A percentile compares a stretch with the other conserved stretches of the same genome.
phyloP scores from a whole-genome alignment of 495 filamentous ascomycete genomes.

The Penicillium macrosclerotiorum region DNA sequence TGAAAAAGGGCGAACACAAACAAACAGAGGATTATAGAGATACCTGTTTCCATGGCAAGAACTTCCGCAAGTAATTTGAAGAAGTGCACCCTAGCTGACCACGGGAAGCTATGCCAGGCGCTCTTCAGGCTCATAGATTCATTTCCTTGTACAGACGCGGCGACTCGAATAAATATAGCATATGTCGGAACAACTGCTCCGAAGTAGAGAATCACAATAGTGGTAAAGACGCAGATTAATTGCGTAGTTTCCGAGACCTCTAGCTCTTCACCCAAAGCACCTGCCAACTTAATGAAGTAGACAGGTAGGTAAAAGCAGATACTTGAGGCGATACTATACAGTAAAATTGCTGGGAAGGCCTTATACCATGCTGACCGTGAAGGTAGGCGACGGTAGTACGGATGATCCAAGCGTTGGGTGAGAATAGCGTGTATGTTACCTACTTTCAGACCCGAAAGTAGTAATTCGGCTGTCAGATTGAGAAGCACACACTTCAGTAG shows the following conservation, averaged over 20 bases:
- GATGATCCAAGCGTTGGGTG: not conserved
- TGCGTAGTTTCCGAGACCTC: not conserved
- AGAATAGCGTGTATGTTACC: conserved; percentile 7
- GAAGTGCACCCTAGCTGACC: not conserved
- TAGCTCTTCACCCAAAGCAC: not conserved
- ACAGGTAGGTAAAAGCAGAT: conserved; percentile 3
- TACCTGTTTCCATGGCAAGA: not conserved
- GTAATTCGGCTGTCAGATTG: not conserved
- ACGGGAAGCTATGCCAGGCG: not conserved
- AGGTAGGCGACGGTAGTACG: not conserved
- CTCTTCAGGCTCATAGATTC: not conserved
- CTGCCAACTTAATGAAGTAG: not conserved
- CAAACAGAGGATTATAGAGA: not conserved
- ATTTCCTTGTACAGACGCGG: not conserved
- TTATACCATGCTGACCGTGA: conserved; percentile 1
- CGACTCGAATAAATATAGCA: conserved; percentile 6
- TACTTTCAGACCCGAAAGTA: conserved; percentile 9
- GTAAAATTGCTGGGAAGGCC: conserved; percentile 3
- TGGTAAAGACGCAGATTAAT: not conserved
- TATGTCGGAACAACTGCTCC: conserved; percentile 1
- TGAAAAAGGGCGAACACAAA: not conserved
- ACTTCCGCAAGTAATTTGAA: conserved; percentile 1
- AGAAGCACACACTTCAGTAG: not conserved
- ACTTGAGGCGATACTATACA: conserved; percentile 3
- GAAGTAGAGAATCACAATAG: not conserved